These are phyloP conservation scores for Pseudogymnoascus sp. DNA, from an alignment of 2,329 filamentous ascomycete genomes.

Conservation along the genomic window DNA sequence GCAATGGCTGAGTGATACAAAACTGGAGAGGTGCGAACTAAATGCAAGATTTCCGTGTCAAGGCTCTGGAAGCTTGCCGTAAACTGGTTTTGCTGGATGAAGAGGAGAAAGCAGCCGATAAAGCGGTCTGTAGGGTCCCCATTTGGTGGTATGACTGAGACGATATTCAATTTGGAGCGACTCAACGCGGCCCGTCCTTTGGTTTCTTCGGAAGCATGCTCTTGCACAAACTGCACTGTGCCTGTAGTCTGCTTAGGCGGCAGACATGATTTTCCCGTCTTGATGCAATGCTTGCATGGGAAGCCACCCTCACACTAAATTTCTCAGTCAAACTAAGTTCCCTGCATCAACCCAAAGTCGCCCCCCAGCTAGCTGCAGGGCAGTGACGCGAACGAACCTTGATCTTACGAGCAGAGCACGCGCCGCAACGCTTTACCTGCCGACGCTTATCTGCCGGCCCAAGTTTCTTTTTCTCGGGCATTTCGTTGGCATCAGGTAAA, in stretches of 20 bases:
- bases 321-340: constrained; percentile 9
- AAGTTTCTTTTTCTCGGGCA: background rate
- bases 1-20: constrained; percentile 18
- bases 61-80: constrained; percentile 11
- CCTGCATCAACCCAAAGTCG: background rate
- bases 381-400: constrained; percentile 13
- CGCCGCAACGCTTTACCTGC: constrained; percentile 15
- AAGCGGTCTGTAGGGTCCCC: background rate
- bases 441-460: constrained; percentile 17
- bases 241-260: constrained; percentile 8
- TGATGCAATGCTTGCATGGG: constrained; percentile 19
- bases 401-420: constrained; percentile 17
- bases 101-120: constrained; percentile 17
- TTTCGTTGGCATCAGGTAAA: background rate
- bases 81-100: constrained; percentile 18
- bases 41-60: constrained; percentile 10
- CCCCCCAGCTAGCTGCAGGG: background rate
- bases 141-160: background rate
- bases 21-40: constrained; percentile 15
- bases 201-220: background rate
- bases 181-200: background rate
- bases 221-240: background rate
- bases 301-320: constrained; percentile 18
- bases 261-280: constrained; percentile 16
- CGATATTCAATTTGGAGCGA: background rate